Percentiles rank a stretch among this genome's conserved stretches.
Conservation (phyloP, 2,329 filamentous ascomycete species). For the Exophiala spinifera region DNA sequence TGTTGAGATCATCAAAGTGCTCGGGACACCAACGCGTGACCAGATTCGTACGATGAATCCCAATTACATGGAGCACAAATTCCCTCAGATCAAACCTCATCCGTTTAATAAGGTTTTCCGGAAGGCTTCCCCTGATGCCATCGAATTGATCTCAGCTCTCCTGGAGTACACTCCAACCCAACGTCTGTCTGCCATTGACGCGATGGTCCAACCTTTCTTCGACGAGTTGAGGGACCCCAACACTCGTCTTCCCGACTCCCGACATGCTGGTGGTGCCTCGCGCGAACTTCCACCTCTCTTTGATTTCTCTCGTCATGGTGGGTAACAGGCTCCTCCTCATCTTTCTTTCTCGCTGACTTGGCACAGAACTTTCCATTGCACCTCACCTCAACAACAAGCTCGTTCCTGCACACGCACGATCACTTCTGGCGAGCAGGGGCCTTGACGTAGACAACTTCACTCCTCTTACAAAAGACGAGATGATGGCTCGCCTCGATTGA, state of each 20-base stretch:
- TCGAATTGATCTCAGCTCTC: constrained; percentile 89
- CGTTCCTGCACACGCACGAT: constrained; percentile 77
- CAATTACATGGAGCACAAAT: constrained; percentile 99
- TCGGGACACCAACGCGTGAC: constrained; percentile 93
- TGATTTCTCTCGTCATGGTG: constrained; percentile 92
- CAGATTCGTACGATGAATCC: constrained; percentile 99
- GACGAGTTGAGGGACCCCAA: constrained; percentile 90
- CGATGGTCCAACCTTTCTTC: constrained; percentile 98
- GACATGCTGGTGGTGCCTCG: constrained; percentile 74
- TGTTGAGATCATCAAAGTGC: constrained; percentile 98
- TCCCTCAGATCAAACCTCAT: constrained; percentile 98
- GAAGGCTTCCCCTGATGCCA: constrained; percentile 87
- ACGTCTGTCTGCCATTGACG: constrained; percentile 86
- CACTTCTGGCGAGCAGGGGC: constrained; percentile 69
- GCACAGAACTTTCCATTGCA: constrained; percentile 88
- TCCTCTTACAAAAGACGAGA: constrained; percentile 87
- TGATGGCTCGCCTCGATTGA: constrained; percentile 98
- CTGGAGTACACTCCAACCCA: constrained; percentile 98
- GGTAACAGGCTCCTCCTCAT: constrained; percentile 35
- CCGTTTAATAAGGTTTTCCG: constrained; percentile 99
- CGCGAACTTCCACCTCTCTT: constrained; percentile 86
- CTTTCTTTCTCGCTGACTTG: constrained; percentile 6
- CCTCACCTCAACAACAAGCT: constrained; percentile 83
- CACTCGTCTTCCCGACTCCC: constrained; percentile 89
- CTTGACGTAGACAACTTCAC: constrained; percentile 93